Base-by-base conservation (phyloP, 73 alveolate species). In the Paramecium bursaria region DNA sequence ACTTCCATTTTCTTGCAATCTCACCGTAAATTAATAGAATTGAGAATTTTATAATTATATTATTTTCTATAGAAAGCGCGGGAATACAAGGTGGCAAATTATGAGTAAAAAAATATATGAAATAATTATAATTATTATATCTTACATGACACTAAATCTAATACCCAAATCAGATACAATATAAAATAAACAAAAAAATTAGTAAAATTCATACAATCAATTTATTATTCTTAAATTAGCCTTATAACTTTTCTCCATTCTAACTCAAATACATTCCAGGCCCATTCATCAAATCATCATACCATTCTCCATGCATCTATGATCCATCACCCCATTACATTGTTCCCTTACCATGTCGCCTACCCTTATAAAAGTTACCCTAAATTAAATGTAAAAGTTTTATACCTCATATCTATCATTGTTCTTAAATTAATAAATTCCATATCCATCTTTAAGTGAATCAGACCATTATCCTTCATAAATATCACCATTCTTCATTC, bases 231-330 rank as follows among this genome's bases (percentile, higher is more conserved):
- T 67, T 67, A 22, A 67, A 67, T 25, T 50, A 23, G 46, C 87
- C 74, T 85, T 49, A 48, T 27, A 85, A 25, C 60, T 85, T 85
- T 53, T 67, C 91, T 23, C 87, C 87, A 29, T 60, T 60, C 11
- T 46, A 35, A 2, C 73, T 67, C 27, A 73, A 47, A 15, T 47
- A 17, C 0, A 85, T 22, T 29, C 91, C 91, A 31, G 47, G 49
- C 0, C 91, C 91, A 85, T 85, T 48, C 52, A 54, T 85, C 61
- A 47, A 13, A n/a, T 74, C 91, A 14, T 85, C 86, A 1, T n/a
- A 11, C 86, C 86, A 85, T 9, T 53, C 55, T 2, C 91, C 91
- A 25, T 50, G 61, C 4, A 44, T 44, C 11, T 49, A 33, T 15
- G 44, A 42, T 7, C 49, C 73, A 13, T 79, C 76, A 19, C 85